Conservation (phyloP, 2,329 filamentous ascomycete species). For the Cercospora sojina region DNA sequence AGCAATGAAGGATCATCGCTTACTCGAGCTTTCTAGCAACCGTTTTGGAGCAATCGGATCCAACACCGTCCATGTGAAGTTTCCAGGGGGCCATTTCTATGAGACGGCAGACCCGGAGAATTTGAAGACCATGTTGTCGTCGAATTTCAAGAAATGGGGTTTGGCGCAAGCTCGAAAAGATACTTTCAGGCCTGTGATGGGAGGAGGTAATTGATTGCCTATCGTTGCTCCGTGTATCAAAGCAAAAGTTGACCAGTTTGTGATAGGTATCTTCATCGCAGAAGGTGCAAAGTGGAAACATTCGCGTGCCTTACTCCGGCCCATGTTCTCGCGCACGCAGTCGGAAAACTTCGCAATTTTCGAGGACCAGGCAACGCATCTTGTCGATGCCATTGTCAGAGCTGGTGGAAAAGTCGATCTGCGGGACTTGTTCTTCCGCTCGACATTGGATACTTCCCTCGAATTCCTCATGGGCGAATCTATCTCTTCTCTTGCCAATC, state of each 20-base stretch:
- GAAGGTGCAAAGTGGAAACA: conserved; percentile 10
- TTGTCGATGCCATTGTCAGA: neutral
- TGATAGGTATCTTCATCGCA: neutral
- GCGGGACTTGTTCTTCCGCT: conserved; percentile 5
- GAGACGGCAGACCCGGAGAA: conserved; percentile 39
- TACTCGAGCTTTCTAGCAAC: neutral
- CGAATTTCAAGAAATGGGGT: conserved; percentile 26
- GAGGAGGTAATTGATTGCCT: neutral
- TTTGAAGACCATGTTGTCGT: conserved; percentile 39
- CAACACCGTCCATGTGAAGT: neutral
- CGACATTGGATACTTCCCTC: conserved; percentile 12
- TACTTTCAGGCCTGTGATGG: neutral
- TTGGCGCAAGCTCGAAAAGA: neutral
- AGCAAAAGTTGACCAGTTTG: neutral
- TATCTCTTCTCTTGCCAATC: neutral
- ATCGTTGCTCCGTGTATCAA: neutral
- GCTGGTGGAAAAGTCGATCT: neutral
- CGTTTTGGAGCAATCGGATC: neutral
- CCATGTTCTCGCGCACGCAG: conserved; percentile 7
- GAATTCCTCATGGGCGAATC: conserved; percentile 11
- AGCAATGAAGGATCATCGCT: neutral
- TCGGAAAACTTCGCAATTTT: conserved; percentile 5
- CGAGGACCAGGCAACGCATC: neutral
- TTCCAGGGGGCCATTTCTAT: conserved; percentile 16
- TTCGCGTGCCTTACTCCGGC: conserved; percentile 10